phyloP scores from a whole-genome alignment of 1,139 yeast genomes.

The Magnusiomyces paraingens region DNA sequence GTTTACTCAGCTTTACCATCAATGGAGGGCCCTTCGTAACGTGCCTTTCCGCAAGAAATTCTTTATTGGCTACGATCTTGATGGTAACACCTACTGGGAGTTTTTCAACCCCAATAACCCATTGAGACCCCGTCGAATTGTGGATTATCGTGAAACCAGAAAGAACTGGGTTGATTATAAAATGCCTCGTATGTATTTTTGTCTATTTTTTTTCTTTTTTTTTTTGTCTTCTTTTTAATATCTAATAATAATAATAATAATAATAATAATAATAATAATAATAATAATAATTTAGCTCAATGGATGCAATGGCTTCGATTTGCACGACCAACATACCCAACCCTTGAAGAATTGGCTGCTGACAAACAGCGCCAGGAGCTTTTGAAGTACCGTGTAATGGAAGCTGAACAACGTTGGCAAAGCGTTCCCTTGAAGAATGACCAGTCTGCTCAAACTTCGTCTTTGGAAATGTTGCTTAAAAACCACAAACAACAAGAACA shows the following conservation, averaged over 20 bases:
- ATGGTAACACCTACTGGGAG: constrained; percentile 85
- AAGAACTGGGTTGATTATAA: constrained; percentile 37
- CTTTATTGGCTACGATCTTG: constrained; percentile 58
- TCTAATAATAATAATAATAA: background rate
- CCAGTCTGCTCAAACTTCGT: constrained; percentile 8
- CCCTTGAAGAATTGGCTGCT: constrained; percentile 50
- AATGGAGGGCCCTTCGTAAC: constrained; percentile 54
- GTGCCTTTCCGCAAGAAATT: constrained; percentile 57
- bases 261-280: background rate
- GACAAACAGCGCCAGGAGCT: constrained; percentile 54
- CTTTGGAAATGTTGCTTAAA: constrained; percentile 2
- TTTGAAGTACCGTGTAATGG: constrained; percentile 49
- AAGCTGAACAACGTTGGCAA: constrained; percentile 58
- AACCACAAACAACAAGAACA: background rate
- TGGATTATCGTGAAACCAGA: constrained; percentile 34
- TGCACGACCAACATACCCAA: constrained; percentile 55
- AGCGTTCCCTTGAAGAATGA: constrained; percentile 31
- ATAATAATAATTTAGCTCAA: constrained; percentile 40
- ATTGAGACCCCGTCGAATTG: constrained; percentile 35
- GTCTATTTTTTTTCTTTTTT: background rate
- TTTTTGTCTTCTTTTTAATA: no score
- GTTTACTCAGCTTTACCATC: constrained; percentile 40
- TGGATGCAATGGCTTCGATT: constrained; percentile 80
- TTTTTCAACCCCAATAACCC: constrained; percentile 43
- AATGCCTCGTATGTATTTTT: constrained; percentile 34